These are phyloP conservation scores for Amanita subjunquillea DNA, from an alignment of 768 basidiomycete genomes.

Conservation along the genomic window DNA sequence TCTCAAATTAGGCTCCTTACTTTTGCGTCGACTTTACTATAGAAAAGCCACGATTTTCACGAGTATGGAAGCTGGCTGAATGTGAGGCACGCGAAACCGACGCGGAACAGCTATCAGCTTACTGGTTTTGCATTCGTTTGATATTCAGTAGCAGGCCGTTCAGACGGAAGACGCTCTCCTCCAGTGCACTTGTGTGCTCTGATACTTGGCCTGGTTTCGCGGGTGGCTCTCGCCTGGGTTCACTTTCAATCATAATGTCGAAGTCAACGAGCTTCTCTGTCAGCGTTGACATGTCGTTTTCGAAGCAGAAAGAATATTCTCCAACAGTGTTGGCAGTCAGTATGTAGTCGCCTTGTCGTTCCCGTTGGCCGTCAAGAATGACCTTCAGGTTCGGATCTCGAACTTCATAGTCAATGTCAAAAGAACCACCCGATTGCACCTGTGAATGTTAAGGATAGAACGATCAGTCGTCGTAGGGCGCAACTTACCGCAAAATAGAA, in stretches of 20 bases:
- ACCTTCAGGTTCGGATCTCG: slow-evolving; percentile 87
- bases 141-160: slow-evolving; percentile 82
- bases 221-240: slow-evolving; percentile 83
- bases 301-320: slow-evolving; percentile 95
- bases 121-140: slow-evolving; percentile 92
- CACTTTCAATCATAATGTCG: slow-evolving; percentile 97
- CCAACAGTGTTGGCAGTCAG: slow-evolving; percentile 88
- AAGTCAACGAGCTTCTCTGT: slow-evolving; percentile 93
- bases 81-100: slow-evolving; percentile 3
- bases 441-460: slow-evolving; percentile 15
- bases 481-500: slow-evolving; percentile 91
- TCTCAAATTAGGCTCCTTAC: slow-evolving; percentile 24
- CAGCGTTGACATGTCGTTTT: slow-evolving; percentile 93
- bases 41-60: slow-evolving; percentile 90
- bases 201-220: slow-evolving; percentile 81
- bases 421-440: slow-evolving; percentile 96
- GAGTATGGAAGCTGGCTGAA: slow-evolving; percentile 73
- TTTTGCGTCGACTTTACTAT: slow-evolving; percentile 85
- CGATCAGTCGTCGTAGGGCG: not conserved
- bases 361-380: slow-evolving; percentile 77
- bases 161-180: slow-evolving; percentile 92
- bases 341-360: slow-evolving; percentile 95
- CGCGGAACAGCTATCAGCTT: slow-evolving; percentile 15
- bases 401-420: slow-evolving; percentile 91
- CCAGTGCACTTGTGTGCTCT: slow-evolving; percentile 87